A percentile compares a stretch with the other conserved stretches of the same genome.
Conservation (phyloP, 495 filamentous ascomycete species). For the Neurospora cerealis region DNA sequence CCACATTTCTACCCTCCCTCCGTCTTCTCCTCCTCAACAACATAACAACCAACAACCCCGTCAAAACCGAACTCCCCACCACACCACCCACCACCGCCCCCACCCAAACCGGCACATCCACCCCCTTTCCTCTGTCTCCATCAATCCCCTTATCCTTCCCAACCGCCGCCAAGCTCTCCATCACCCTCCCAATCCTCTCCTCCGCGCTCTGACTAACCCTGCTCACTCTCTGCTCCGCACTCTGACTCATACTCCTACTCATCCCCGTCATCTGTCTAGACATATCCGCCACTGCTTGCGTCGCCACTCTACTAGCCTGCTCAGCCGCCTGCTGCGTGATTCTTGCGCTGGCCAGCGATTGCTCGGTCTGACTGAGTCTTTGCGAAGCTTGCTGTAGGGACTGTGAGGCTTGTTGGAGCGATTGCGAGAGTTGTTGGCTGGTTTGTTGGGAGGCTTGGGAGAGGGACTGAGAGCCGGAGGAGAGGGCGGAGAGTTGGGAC, state of each 20-base stretch:
- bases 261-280: not conserved
- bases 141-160: not conserved
- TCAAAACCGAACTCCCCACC: not conserved
- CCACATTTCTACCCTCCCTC: not conserved
- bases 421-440: constrained; percentile 28
- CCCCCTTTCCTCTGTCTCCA: not conserved
- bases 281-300: constrained; percentile 11
- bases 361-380: constrained; percentile 17
- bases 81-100: not conserved
- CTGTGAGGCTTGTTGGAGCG: constrained; percentile 27
- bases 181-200: not conserved
- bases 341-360: constrained; percentile 10
- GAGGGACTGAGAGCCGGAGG: constrained; percentile 19
- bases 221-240: not conserved
- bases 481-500: constrained; percentile 21
- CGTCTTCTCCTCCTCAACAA: not conserved
- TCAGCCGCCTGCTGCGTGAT: constrained; percentile 8
- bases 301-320: constrained; percentile 4
- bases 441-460: constrained; percentile 29
- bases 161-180: not conserved
- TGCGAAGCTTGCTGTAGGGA: constrained; percentile 18
- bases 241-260: not conserved
- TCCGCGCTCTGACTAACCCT: not conserved
- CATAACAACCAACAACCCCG: not conserved
- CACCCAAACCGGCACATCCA: not conserved